Evolutionary conservation across 148 eudicot species (phyloP).

Genomic region (Dianthus caryophyllus): DNA sequence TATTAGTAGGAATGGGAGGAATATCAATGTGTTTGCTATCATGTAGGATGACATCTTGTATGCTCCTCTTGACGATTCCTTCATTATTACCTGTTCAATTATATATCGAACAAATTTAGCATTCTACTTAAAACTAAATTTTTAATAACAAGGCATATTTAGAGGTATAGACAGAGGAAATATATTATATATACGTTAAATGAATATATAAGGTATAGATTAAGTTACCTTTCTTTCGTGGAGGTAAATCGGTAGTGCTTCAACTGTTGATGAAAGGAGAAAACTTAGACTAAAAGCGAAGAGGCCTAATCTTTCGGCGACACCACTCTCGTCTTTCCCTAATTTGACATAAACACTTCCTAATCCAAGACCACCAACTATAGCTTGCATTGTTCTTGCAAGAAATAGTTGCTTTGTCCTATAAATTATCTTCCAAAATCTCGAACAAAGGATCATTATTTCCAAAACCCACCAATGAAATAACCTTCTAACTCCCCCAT

Average conservation of each 20-base stretch:
- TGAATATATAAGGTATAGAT: too few species aligned
- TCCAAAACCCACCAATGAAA: conserved; percentile 29
- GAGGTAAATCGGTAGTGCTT: conserved; percentile 91
- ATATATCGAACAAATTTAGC: too few species aligned
- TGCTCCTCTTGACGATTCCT: conserved; percentile 75
- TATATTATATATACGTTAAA: too few species aligned
- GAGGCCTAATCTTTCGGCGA: conserved; percentile 73
- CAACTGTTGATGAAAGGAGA: conserved; percentile 90
- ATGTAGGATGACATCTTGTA: conserved; percentile 77
- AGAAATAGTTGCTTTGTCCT: conserved; percentile 81
- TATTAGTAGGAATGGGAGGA: conserved; percentile 71
- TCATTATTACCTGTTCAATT: conserved; percentile 58
- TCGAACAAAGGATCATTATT: conserved; percentile 49
- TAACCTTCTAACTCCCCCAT: conserved; percentile 3
- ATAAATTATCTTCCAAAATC: conserved; percentile 83
- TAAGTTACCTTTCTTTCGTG: conserved; percentile 64
- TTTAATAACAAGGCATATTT: too few species aligned
- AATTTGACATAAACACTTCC: conserved; percentile 72
- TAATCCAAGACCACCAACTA: conserved; percentile 85
- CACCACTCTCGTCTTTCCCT: conserved; percentile 53
- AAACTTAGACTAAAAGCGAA: conserved; percentile 92
- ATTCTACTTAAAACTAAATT: too few species aligned
- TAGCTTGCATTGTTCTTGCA: conserved; percentile 90
- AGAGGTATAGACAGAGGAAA: too few species aligned
- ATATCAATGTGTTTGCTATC: conserved; percentile 77